Evolutionary conservation across 257 asterid genomes (phyloP), one percentile per base, ranked within the genome.

Genomic region (Linaria vulgaris): DNA sequence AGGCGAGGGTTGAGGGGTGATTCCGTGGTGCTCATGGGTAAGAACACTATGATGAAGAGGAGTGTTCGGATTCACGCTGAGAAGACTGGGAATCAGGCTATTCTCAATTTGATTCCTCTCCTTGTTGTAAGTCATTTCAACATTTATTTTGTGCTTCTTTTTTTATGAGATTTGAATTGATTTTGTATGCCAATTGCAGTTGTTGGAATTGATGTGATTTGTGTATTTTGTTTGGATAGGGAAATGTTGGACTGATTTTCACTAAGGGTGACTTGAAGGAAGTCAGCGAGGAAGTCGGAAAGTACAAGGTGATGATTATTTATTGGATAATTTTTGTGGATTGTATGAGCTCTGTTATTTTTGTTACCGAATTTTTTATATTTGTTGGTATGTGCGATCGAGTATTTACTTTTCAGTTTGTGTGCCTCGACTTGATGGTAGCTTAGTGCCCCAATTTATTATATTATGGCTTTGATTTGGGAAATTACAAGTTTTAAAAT

Each of bases 261-360:
- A 87, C 99, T 56, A 90, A 90, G 84, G 99, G 97, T 44, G 99
- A 94, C 69, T 48, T 94, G 82, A 94, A 94, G 80, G 99, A 94
- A 84, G 96, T 94, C 59, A 87, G 96, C 2, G 97, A 94, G 75
- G 99, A 94, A 78, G 96, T 94, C 9, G 86, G 87, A 0, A 94
- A 90, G 70, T 90, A 87, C 87, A 85, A 90, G 96, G 99, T 92
- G 37, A 67, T n/a, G n/a, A n/a, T n/a, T n/a, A n/a, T n/a, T n/a
- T n/a, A n/a, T n/a, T n/a, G n/a, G n/a, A n/a, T n/a, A n/a, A n/a
- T n/a, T n/a, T n/a, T n/a, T n/a, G n/a, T n/a, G n/a, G n/a, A n/a
- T n/a, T n/a, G n/a, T n/a, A n/a, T n/a, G n/a, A n/a, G n/a, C n/a
- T n/a, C n/a, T n/a, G n/a, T n/a, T n/a, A n/a, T n/a, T n/a, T n/a